These are phyloP conservation scores for Cladosporium sp. DNA, from an alignment of 2,329 filamentous ascomycete species.

Conservation along the genomic window DNA sequence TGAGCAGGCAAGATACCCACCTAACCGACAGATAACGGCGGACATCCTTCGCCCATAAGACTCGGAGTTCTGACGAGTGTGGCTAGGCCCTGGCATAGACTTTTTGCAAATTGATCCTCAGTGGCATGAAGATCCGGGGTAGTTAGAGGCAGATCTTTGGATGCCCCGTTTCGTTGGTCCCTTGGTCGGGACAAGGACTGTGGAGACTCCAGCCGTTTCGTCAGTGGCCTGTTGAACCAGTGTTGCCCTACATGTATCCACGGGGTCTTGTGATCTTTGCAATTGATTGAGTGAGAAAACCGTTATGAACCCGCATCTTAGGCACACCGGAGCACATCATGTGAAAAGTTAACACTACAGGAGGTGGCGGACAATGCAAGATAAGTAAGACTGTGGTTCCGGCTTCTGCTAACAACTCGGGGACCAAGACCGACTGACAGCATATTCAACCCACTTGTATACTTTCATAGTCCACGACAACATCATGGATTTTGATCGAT, in stretches of 20 bases:
- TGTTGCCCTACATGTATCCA: background rate
- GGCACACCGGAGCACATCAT: background rate
- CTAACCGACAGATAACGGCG: background rate
- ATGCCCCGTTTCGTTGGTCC: background rate
- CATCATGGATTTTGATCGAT: background rate
- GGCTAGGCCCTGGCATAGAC: background rate
- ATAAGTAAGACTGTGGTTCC: background rate
- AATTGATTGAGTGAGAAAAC: background rate
- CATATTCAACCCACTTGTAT: background rate
- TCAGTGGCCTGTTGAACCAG: background rate
- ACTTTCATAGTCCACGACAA: background rate
- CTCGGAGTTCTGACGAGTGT: background rate
- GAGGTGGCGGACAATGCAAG: background rate
- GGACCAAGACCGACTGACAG: background rate
- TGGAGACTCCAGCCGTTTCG: background rate
- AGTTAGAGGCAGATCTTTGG: background rate
- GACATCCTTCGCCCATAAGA: background rate
- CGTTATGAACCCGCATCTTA: background rate
- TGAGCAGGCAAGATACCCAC: background rate
- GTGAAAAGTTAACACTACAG: background rate
- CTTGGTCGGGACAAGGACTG: background rate
- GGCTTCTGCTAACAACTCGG: background rate
- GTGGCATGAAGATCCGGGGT: background rate
- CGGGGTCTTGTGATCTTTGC: background rate
- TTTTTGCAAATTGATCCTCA: background rate